Percentiles rank a stretch among this genome's conserved stretches.
phyloP scores from a whole-genome alignment of 768 basidiomycete genomes.

The Phylloporus sp. region DNA sequence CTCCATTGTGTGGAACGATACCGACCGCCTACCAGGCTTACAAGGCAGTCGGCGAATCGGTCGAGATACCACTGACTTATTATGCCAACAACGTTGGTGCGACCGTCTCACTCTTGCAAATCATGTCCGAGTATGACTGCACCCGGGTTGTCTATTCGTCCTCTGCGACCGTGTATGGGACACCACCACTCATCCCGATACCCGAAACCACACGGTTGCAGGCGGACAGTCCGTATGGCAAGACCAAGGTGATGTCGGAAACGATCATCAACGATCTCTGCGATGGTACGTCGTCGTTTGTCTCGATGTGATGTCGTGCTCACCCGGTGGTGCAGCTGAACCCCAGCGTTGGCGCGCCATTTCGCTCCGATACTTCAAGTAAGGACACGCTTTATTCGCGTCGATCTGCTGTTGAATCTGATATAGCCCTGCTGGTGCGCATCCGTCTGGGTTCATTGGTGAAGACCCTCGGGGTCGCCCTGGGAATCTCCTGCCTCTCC shows the following conservation, averaged over 20 bases:
- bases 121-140: slow-evolving; percentile 83
- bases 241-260: slow-evolving; percentile 95
- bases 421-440: slow-evolving; percentile 91
- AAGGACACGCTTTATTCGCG: slow-evolving; percentile 19
- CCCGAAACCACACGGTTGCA: slow-evolving; percentile 85
- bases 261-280: slow-evolving; percentile 86
- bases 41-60: slow-evolving; percentile 97
- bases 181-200: slow-evolving; percentile 87
- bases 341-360: slow-evolving; percentile 71
- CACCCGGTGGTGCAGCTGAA: slow-evolving; percentile 49
- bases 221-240: slow-evolving; percentile 92
- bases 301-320: slow-evolving; percentile 1
- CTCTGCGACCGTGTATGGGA: slow-evolving; percentile 97
- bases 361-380: slow-evolving; percentile 97
- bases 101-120: slow-evolving; percentile 79
- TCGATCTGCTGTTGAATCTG: slow-evolving; percentile 3
- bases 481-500: slow-evolving; percentile 88
- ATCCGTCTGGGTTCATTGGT: slow-evolving; percentile 91
- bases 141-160: slow-evolving; percentile 93
- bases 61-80: slow-evolving; percentile 88
- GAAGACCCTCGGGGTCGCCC: slow-evolving; percentile 97
- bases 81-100: slow-evolving; percentile 93
- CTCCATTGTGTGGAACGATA: not conserved
- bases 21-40: slow-evolving; percentile 57
- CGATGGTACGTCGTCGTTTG: slow-evolving; percentile 47